phyloP scores from a whole-genome alignment of 2,329 filamentous ascomycete species.

The Fusarium austroafricanum region DNA sequence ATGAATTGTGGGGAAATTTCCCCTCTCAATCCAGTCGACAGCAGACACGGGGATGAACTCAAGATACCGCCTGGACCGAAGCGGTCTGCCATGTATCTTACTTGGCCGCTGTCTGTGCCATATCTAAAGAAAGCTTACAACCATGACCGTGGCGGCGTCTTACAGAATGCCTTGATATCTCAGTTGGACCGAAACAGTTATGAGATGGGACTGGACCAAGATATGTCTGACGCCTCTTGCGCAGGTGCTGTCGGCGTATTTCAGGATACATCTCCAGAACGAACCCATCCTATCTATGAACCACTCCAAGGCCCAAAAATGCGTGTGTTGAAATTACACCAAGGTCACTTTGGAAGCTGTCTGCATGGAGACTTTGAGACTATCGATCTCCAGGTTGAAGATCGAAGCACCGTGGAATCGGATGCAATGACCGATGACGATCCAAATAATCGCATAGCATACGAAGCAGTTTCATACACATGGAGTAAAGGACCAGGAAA shows the following conservation, averaged over 20 bases:
- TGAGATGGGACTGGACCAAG: rapidly evolving
- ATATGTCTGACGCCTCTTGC: rapidly evolving
- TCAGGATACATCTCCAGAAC: rapidly evolving
- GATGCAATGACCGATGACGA: rapidly evolving
- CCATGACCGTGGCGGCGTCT: neutral
- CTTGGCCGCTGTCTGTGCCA: neutral
- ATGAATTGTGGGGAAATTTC: neutral
- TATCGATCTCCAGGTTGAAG: neutral
- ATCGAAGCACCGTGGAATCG: neutral
- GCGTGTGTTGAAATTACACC: neutral
- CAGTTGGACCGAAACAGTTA: neutral
- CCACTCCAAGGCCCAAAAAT: rapidly evolving
- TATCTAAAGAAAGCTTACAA: neutral
- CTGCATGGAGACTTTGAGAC: neutral
- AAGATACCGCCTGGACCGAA: neutral
- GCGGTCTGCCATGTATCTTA: neutral
- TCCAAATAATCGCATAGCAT: rapidly evolving
- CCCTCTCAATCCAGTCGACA: neutral
- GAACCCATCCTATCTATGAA: neutral
- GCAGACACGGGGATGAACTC: neutral
- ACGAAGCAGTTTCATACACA: conserved; percentile 4
- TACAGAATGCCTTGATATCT: neutral
- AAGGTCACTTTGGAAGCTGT: neutral
- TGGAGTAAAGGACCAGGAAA: neutral
- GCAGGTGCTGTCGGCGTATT: rapidly evolving